Evolutionary conservation across 495 filamentous ascomycete genomes (phyloP).

Genomic region (Aspergillus nanangensis): DNA sequence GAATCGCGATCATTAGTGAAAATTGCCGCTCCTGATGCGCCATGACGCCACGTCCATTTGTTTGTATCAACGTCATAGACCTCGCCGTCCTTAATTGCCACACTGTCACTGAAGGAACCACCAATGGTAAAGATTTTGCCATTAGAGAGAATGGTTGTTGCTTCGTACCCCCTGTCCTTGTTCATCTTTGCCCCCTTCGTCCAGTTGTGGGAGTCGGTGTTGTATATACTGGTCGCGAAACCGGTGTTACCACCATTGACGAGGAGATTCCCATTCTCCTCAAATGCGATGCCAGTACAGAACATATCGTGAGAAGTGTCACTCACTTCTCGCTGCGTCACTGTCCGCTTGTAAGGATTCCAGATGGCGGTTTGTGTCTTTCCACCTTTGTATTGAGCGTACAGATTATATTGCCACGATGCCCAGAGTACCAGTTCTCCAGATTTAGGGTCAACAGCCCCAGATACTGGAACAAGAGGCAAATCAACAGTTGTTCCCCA

Average conservation of each 20-base stretch:
- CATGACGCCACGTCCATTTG: constrained; percentile 32
- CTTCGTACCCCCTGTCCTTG: constrained; percentile 54
- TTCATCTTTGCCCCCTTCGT: constrained; percentile 32
- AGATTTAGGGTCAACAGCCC: constrained; percentile 27
- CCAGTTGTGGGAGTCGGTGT: constrained; percentile 24
- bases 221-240: constrained; percentile 43
- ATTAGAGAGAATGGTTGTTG: constrained; percentile 46
- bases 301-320: constrained; percentile 59
- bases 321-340: constrained; percentile 32
- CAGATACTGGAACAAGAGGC: constrained; percentile 45
- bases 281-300: constrained; percentile 54
- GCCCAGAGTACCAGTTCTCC: constrained; percentile 43
- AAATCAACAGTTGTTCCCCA: constrained; percentile 50
- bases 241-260: constrained; percentile 49
- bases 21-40: constrained; percentile 40
- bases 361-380: constrained; percentile 42
- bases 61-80: constrained; percentile 41
- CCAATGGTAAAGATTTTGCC: constrained; percentile 58
- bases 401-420: constrained; percentile 31
- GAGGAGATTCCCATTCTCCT: constrained; percentile 45
- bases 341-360: constrained; percentile 24
- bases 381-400: constrained; percentile 25
- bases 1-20: constrained; percentile 43
- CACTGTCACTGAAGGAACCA: constrained; percentile 47
- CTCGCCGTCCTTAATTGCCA: constrained; percentile 47